A percentile compares a stretch with the other conserved stretches of the same genome.
These are phyloP conservation scores for Schizothecium vesticola DNA, from an alignment of 495 filamentous ascomycete species.

Conservation along the genomic window DNA sequence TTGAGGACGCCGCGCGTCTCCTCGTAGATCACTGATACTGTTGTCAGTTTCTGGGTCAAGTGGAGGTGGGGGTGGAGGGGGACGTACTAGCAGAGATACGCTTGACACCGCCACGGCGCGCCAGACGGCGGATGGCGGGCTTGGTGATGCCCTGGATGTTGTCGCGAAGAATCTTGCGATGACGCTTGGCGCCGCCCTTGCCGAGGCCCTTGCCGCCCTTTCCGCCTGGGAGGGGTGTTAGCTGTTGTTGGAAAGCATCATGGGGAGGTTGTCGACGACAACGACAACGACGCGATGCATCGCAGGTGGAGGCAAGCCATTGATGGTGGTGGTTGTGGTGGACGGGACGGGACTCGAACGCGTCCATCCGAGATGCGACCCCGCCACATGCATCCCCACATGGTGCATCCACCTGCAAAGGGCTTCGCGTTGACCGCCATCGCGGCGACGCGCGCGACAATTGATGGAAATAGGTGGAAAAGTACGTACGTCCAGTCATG, in stretches of 20 bases:
- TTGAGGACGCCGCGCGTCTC: conserved; percentile 99
- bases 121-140: conserved; percentile 99
- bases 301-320: background rate
- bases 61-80: conserved; percentile 42
- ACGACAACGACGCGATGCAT: background rate
- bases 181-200: conserved; percentile 89
- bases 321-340: background rate
- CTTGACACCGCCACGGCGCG: conserved; percentile 98
- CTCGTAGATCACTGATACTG: conserved; percentile 79
- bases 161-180: conserved; percentile 98
- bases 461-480: conserved; percentile 9
- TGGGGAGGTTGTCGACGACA: background rate
- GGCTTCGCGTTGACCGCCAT: background rate
- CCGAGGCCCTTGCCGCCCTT: conserved; percentile 86
- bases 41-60: conserved; percentile 58
- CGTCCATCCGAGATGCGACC: conserved; percentile 5
- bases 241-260: background rate
- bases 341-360: conserved; percentile 15
- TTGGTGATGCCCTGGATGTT: conserved; percentile 99
- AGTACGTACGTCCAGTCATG: conserved; percentile 95
- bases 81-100: conserved; percentile 90
- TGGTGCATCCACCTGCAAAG: background rate
- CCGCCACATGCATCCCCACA: conserved; percentile 17
- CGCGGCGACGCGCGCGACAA: conserved; percentile 14
- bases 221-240: conserved; percentile 50